Percentiles rank a stretch among this genome's conserved stretches.
phyloP scores from a whole-genome alignment of 768 basidiomycete genomes.

The Termitomyces heimii region DNA sequence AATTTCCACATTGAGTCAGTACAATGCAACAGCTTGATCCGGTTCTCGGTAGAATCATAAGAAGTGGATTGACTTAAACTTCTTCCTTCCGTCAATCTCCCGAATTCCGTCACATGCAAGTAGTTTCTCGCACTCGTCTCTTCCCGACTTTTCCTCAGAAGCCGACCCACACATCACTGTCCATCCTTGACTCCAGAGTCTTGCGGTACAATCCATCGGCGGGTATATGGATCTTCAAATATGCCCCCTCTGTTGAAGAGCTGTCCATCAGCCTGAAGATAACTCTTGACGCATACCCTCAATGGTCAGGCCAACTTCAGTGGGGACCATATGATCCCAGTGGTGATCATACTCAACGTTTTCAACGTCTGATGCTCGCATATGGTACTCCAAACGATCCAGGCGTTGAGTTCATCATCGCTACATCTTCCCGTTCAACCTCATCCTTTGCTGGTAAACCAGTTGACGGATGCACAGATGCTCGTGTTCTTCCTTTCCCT shows the following conservation, averaged over 20 bases:
- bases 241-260: slow-evolving; percentile 4
- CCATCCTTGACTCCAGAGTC: slow-evolving; percentile 24
- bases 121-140: slow-evolving; percentile 10
- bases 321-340: slow-evolving; percentile 13
- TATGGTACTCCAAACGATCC: slow-evolving; percentile 21
- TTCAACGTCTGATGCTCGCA: slow-evolving; percentile 19
- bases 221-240: slow-evolving; percentile 22
- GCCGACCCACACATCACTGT: slow-evolving; percentile 13
- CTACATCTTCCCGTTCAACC: slow-evolving; percentile 10
- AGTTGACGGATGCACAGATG: slow-evolving; percentile 12
- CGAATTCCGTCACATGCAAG: slow-evolving; percentile 2
- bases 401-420: slow-evolving; percentile 23
- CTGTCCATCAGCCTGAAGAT: slow-evolving; percentile 12
- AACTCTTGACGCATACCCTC: slow-evolving; percentile 23
- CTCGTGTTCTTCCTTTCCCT: slow-evolving; percentile 1
- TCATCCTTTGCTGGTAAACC: slow-evolving; percentile 11
- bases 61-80: background rate
- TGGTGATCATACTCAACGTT: slow-evolving; percentile 19
- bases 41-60: background rate
- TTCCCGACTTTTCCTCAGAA: slow-evolving; percentile 5
- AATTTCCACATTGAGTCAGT: background rate
- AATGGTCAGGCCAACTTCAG: slow-evolving; percentile 25
- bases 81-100: background rate
- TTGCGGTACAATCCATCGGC: slow-evolving; percentile 19
- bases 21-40: background rate